Evolutionary conservation across 768 basidiomycete genomes (phyloP).

Genomic region (Cubamyces sp.): DNA sequence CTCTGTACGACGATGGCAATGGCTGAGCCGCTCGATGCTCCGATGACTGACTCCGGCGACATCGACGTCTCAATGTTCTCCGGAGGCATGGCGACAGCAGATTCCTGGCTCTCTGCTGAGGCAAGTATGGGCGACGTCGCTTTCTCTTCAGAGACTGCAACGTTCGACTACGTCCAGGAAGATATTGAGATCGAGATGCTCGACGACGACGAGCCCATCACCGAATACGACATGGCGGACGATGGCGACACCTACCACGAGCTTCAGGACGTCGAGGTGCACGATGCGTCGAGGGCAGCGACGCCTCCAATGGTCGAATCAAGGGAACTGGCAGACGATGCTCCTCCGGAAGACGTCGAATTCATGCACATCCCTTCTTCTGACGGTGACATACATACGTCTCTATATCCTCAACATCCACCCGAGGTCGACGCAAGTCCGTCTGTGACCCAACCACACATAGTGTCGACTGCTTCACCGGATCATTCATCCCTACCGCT

Average conservation of each 20-base stretch:
- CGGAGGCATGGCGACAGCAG: slow-evolving; percentile 38
- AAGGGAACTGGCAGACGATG: slow-evolving; percentile 61
- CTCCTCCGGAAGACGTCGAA: slow-evolving; percentile 33
- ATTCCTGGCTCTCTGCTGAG: slow-evolving; percentile 58
- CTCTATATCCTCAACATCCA: not conserved
- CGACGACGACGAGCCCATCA: slow-evolving; percentile 48
- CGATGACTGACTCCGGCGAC: slow-evolving; percentile 66
- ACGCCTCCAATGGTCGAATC: slow-evolving; percentile 30
- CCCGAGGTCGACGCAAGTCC: not conserved
- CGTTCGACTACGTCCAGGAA: slow-evolving; percentile 36
- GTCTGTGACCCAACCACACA: not conserved
- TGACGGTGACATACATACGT: not conserved
- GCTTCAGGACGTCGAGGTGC: slow-evolving; percentile 52
- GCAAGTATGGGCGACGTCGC: slow-evolving; percentile 64
- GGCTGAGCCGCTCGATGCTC: slow-evolving; percentile 60
- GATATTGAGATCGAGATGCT: slow-evolving; percentile 74
- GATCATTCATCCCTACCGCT: not conserved
- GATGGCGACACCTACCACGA: slow-evolving; percentile 39
- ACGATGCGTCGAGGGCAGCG: slow-evolving; percentile 43
- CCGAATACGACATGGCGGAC: slow-evolving; percentile 63
- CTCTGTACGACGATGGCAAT: slow-evolving; percentile 20
- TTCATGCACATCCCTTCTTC: slow-evolving; percentile 8
- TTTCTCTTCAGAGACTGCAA: slow-evolving; percentile 30
- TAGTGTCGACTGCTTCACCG: not conserved
- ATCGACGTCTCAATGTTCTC: slow-evolving; percentile 63